These are phyloP conservation scores for Fusarium equiseti DNA, from an alignment of 2,329 filamentous ascomycete genomes.

Conservation along the genomic window DNA sequence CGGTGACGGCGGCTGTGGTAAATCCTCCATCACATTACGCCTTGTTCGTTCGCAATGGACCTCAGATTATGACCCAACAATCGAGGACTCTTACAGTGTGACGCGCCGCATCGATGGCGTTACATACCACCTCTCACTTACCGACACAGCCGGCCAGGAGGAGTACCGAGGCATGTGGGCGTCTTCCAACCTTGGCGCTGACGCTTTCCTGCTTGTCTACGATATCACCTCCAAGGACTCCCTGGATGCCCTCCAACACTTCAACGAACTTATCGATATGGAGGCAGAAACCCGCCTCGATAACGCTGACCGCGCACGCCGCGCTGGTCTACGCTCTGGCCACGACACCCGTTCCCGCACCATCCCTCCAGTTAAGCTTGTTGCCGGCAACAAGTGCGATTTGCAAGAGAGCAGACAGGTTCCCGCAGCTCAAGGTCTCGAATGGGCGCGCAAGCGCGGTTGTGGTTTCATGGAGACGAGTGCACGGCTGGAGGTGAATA, in stretches of 20 bases:
- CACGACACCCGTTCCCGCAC: slow-evolving; percentile 58
- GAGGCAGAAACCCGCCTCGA: slow-evolving; percentile 78
- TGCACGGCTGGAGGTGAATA: slow-evolving; percentile 85
- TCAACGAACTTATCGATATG: slow-evolving; percentile 87
- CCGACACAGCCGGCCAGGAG: slow-evolving; percentile 89
- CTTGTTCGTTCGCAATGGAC: slow-evolving; percentile 88
- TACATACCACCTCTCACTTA: slow-evolving; percentile 81
- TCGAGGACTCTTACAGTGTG: slow-evolving; percentile 87
- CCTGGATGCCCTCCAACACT: slow-evolving; percentile 79
- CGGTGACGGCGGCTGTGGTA: slow-evolving; percentile 86
- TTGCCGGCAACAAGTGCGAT: slow-evolving; percentile 90
- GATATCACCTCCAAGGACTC: slow-evolving; percentile 81
- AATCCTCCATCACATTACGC: slow-evolving; percentile 86
- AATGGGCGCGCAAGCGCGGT: slow-evolving; percentile 78
- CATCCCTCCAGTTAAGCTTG: slow-evolving; percentile 82
- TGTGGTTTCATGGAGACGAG: slow-evolving; percentile 94
- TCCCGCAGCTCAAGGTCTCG: slow-evolving; percentile 75
- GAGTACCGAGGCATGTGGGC: slow-evolving; percentile 92
- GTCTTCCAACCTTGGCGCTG: slow-evolving; percentile 79
- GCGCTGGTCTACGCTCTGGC: slow-evolving; percentile 54
- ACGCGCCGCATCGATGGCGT: slow-evolving; percentile 84
- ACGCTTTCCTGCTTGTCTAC: slow-evolving; percentile 89
- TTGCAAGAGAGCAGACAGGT: slow-evolving; percentile 77
- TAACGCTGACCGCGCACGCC: slow-evolving; percentile 66
- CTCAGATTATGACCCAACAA: slow-evolving; percentile 83